These are phyloP conservation scores for Populus hybrid DNA, from an alignment of 441 rosid genomes.

Conservation along the genomic window DNA sequence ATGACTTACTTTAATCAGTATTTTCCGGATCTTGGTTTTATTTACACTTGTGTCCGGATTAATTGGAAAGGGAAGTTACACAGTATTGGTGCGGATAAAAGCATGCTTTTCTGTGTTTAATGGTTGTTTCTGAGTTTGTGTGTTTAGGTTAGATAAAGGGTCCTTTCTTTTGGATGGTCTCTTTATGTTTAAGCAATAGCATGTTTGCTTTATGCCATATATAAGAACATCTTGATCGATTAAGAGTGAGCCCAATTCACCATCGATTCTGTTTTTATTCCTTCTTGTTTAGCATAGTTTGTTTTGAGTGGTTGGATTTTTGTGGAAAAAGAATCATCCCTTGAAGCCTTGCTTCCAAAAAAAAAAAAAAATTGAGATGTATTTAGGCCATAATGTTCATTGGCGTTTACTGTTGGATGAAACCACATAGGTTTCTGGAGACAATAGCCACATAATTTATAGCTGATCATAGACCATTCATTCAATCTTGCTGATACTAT, in stretches of 20 bases:
- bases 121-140: not conserved
- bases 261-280: not conserved
- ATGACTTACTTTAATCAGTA: not conserved
- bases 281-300: not conserved
- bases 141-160: not conserved
- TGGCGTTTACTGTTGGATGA: not conserved
- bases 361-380: not conserved
- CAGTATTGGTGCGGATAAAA: not conserved
- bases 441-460: not conserved
- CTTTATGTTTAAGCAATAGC: not conserved
- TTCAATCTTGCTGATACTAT: not conserved
- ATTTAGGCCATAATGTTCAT: not conserved
- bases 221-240: not conserved
- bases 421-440: not conserved
- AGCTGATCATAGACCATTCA: not conserved
- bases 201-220: not conserved
- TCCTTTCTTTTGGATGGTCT: not conserved
- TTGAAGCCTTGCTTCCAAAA: not conserved
- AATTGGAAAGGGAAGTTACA: conserved; percentile 1
- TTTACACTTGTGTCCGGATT: not conserved
- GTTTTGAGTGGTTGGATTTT: not conserved
- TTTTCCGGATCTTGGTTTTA: not conserved
- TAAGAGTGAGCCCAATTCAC: not conserved
- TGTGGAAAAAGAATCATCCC: not conserved
- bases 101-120: not conserved